Evolutionary conservation across 2,329 filamentous ascomycete species (phyloP).

Genomic region (Fusarium succisae): DNA sequence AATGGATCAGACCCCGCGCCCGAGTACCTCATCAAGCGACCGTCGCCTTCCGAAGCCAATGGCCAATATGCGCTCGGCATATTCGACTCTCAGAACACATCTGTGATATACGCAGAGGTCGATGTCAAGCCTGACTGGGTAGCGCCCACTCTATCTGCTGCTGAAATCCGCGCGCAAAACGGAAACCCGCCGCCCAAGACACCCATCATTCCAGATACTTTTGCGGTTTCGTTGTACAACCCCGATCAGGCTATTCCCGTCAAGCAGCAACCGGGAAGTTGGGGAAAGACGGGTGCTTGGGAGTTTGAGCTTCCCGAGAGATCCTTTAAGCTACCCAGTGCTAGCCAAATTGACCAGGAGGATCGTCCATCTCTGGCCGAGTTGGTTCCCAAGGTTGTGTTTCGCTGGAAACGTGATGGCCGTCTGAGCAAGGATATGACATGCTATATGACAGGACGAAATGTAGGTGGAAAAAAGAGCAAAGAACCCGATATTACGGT

Average conservation of each 20-base stretch:
- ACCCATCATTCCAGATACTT: constrained; percentile 79
- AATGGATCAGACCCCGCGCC: constrained; percentile 83
- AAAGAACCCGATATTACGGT: constrained; percentile 96
- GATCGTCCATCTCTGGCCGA: constrained; percentile 51
- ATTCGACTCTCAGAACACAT: constrained; percentile 81
- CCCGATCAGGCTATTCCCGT: constrained; percentile 85
- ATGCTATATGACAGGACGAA: constrained; percentile 85
- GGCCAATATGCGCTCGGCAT: constrained; percentile 90
- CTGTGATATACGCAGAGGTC: constrained; percentile 88
- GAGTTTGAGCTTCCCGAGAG: constrained; percentile 92
- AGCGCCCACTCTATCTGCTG: constrained; percentile 81
- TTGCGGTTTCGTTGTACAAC: constrained; percentile 91
- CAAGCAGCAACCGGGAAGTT: constrained; percentile 76
- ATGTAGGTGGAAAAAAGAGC: constrained; percentile 78
- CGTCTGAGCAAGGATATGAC: constrained; percentile 87
- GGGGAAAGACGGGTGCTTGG: constrained; percentile 84
- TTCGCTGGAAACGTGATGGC: constrained; percentile 90
- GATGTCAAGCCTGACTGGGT: constrained; percentile 86
- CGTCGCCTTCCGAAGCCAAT: constrained; percentile 72
- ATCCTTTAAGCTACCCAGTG: constrained; percentile 82
- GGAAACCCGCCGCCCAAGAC: constrained; percentile 68
- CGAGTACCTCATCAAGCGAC: constrained; percentile 82
- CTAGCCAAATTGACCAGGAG: constrained; percentile 79
- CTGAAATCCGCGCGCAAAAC: constrained; percentile 77
- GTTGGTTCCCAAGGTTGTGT: constrained; percentile 77